Evolutionary conservation across 352 stramenopile species (phyloP).

Genomic region (Globisporangium viniferum): DNA sequence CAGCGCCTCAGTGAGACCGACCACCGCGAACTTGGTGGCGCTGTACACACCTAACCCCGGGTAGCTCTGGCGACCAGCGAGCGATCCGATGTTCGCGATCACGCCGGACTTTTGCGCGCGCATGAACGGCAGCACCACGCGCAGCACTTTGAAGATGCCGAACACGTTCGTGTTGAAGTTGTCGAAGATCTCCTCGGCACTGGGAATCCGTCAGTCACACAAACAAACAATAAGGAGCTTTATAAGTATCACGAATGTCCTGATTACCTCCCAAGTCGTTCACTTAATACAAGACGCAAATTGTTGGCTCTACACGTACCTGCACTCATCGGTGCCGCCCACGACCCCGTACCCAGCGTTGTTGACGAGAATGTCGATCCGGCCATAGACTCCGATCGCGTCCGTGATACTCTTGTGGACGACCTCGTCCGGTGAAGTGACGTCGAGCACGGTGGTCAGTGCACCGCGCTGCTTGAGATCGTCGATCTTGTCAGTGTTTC

Average conservation of each 20-base stretch:
- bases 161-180: conserved; percentile 52
- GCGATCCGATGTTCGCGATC: conserved; percentile 43
- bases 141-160: conserved; percentile 29
- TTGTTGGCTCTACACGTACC: neutral
- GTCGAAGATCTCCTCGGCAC: conserved; percentile 30
- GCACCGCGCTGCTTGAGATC: conserved; percentile 29
- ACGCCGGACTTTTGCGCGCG: conserved; percentile 27
- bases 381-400: conserved; percentile 23
- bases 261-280: too few species aligned
- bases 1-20: conserved; percentile 29
- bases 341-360: conserved; percentile 35
- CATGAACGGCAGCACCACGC: conserved; percentile 39
- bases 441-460: conserved; percentile 28
- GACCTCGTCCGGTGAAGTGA: conserved; percentile 26
- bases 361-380: conserved; percentile 40
- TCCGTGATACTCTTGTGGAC: conserved; percentile 21
- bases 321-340: conserved; percentile 16
- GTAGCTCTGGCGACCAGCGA: conserved; percentile 27
- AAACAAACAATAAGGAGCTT: too few species aligned
- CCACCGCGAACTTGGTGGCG: conserved; percentile 42
- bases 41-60: conserved; percentile 33
- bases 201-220: neutral
- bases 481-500: conserved; percentile 21
- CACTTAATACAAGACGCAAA: too few species aligned
- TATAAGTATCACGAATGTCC: too few species aligned